These are phyloP conservation scores for Scleroderma citrinum DNA, from an alignment of 768 basidiomycete genomes.

Conservation along the genomic window DNA sequence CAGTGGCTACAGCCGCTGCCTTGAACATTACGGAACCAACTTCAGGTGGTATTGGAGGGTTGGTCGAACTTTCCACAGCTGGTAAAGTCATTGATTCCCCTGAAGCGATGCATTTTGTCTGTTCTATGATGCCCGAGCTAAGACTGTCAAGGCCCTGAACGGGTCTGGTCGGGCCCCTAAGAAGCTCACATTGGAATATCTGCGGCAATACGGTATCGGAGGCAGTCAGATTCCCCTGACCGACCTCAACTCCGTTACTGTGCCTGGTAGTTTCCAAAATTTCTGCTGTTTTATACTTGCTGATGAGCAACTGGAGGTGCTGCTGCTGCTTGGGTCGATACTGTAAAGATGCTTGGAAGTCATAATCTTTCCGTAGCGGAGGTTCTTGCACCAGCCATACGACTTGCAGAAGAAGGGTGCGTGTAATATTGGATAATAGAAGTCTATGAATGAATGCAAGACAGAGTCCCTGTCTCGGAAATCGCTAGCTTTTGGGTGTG, in stretches of 20 bases:
- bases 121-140: conserved; percentile 81
- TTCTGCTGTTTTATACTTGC: conserved; percentile 1
- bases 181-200: conserved; percentile 70
- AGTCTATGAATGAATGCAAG: neutral
- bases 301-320: conserved; percentile 48
- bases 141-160: conserved; percentile 82
- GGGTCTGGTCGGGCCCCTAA: conserved; percentile 87
- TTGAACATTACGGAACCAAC: conserved; percentile 89
- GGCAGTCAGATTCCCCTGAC: conserved; percentile 67
- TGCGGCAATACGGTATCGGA: conserved; percentile 60
- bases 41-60: conserved; percentile 92
- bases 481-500: conserved; percentile 57
- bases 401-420: conserved; percentile 87
- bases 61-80: conserved; percentile 12
- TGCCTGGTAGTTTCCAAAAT: conserved; percentile 49
- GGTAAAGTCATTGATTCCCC: conserved; percentile 9
- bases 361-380: conserved; percentile 58
- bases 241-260: conserved; percentile 88
- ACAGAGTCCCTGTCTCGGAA: conserved; percentile 83
- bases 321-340: conserved; percentile 95
- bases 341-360: conserved; percentile 76
- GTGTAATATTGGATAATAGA: conserved; percentile 7
- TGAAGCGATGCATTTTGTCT: conserved; percentile 85
- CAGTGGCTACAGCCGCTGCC: conserved; percentile 89
- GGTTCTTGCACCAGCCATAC: conserved; percentile 82